phyloP scores from a whole-genome alignment of 2,329 filamentous ascomycete genomes.

The Lasiodiplodia citricola region DNA sequence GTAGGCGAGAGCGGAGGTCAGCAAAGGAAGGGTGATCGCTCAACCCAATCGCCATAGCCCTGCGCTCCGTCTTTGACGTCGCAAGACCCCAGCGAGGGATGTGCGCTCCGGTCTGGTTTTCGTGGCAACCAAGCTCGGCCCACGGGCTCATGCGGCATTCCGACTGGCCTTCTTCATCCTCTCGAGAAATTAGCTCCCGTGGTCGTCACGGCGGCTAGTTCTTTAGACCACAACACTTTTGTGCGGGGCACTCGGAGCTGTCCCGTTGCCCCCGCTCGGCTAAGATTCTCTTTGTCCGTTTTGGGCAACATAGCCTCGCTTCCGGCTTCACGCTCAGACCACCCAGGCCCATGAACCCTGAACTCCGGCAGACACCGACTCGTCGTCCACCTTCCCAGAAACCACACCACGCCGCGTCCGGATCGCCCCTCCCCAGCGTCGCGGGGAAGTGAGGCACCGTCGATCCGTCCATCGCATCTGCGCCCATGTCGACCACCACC shows the following conservation, averaged over 20 bases:
- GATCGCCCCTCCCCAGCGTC: slow-evolving; percentile 11
- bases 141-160: not conserved
- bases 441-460: slow-evolving; percentile 22
- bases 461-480: slow-evolving; percentile 5
- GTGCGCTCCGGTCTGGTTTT: not conserved
- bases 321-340: slow-evolving; percentile 17
- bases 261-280: not conserved
- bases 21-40: not conserved
- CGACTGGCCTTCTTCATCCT: not conserved
- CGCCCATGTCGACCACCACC: slow-evolving; percentile 15
- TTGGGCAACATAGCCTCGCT: slow-evolving; percentile 15
- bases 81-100: not conserved
- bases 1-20: not conserved
- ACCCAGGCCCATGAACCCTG: slow-evolving; percentile 9
- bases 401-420: slow-evolving; percentile 19
- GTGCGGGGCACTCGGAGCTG: not conserved
- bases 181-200: not conserved
- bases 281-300: slow-evolving; percentile 1
- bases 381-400: slow-evolving; percentile 11
- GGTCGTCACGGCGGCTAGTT: not conserved
- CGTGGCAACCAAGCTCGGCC: not conserved
- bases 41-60: not conserved
- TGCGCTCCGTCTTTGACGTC: not conserved
- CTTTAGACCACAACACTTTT: not conserved
- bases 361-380: slow-evolving; percentile 24